phyloP scores from a whole-genome alignment of 805 yeast genomes.

The Blastobotrys terrestris region DNA sequence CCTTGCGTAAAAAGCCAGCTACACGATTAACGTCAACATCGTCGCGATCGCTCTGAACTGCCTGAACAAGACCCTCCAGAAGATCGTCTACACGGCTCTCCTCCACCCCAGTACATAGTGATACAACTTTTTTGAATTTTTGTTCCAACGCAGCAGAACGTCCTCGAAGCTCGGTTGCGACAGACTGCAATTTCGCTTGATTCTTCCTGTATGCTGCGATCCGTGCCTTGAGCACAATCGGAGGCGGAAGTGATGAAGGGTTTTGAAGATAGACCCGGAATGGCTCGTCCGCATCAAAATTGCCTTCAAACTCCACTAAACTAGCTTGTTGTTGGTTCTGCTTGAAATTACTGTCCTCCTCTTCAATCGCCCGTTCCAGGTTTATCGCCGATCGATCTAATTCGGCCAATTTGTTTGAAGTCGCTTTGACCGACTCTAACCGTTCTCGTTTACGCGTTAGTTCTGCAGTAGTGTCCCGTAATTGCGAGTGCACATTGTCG shows the following conservation, averaged over 20 bases:
- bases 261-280: conserved; percentile 44
- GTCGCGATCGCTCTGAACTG: conserved; percentile 82
- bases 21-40: conserved; percentile 54
- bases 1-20: conserved; percentile 48
- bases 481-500: conserved; percentile 45
- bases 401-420: conserved; percentile 37
- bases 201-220: conserved; percentile 74
- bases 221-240: conserved; percentile 60
- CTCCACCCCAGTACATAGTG: conserved; percentile 84
- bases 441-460: conserved; percentile 44
- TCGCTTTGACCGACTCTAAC: conserved; percentile 46
- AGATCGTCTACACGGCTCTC: conserved; percentile 73
- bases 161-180: conserved; percentile 47
- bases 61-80: conserved; percentile 77
- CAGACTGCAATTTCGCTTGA: conserved; percentile 47
- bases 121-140: conserved; percentile 82
- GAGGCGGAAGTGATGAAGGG: conserved; percentile 38
- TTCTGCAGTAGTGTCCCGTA: conserved; percentile 50
- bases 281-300: conserved; percentile 88
- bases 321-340: conserved; percentile 32
- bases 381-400: conserved; percentile 51
- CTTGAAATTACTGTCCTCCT: conserved; percentile 52
- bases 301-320: conserved; percentile 38
- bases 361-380: conserved; percentile 55
- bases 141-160: conserved; percentile 54